Evolutionary conservation across 768 basidiomycete species (phyloP).

Genomic region (Podaxis sp.): DNA sequence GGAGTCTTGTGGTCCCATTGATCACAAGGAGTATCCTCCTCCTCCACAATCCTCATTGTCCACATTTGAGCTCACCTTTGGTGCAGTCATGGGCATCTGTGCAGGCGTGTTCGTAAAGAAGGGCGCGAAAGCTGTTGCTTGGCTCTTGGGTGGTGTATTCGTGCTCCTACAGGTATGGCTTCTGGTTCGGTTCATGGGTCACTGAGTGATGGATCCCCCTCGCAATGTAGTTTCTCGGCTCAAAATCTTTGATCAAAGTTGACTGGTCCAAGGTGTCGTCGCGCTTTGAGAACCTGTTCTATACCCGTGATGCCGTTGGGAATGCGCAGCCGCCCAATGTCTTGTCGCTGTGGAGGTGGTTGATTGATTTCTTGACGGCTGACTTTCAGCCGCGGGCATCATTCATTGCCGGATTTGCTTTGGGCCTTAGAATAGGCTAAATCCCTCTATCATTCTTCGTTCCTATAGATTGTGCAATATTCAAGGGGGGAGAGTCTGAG

Average conservation of each 20-base stretch:
- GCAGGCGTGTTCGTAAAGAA: slow-evolving; percentile 94
- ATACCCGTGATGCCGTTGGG: slow-evolving; percentile 57
- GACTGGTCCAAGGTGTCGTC: slow-evolving; percentile 69
- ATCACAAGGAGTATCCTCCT: slow-evolving; percentile 29
- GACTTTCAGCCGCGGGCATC: slow-evolving; percentile 91
- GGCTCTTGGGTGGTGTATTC: slow-evolving; percentile 86
- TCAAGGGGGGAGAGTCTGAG: too few relatives aligned
- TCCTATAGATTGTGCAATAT: too few relatives aligned
- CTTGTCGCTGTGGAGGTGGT: slow-evolving; percentile 57
- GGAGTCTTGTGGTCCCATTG: neutral
- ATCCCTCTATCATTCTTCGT: neutral
- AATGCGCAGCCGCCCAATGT: slow-evolving; percentile 58
- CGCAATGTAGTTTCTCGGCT: slow-evolving; percentile 69
- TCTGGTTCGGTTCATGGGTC: neutral
- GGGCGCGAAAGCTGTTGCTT: slow-evolving; percentile 80
- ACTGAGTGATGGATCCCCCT: neutral
- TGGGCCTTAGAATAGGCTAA: slow-evolving; percentile 82
- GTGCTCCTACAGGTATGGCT: slow-evolving; percentile 78
- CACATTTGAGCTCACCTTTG: slow-evolving; percentile 79
- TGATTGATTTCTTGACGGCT: slow-evolving; percentile 80
- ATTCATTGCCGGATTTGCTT: slow-evolving; percentile 76
- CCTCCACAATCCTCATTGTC: slow-evolving; percentile 75
- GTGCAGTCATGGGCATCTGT: slow-evolving; percentile 84
- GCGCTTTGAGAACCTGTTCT: slow-evolving; percentile 71
- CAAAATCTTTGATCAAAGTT: slow-evolving; percentile 65